Conservation (phyloP, 176 grass and related monocot species). For the Triticum aestivum region DNA sequence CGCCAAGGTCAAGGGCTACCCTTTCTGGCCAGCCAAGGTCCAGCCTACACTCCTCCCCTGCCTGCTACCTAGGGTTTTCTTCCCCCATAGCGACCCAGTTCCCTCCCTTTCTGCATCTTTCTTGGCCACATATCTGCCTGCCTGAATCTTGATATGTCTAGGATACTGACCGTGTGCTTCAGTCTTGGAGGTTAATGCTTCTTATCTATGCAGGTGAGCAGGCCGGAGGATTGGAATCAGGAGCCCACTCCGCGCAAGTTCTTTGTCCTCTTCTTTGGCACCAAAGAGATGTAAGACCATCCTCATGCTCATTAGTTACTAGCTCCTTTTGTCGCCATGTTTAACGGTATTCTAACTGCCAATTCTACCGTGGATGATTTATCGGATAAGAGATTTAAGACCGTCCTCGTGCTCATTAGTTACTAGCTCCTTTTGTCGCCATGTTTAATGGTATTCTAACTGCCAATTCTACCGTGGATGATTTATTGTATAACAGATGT, state of each 20-base stretch:
- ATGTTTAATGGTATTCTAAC: background rate
- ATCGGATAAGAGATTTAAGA: no score
- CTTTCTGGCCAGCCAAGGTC: slow-evolving; percentile 91
- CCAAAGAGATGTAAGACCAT: slow-evolving; percentile 76
- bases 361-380: background rate
- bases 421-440: background rate
- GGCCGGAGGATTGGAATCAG: slow-evolving; percentile 60
- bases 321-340: background rate
- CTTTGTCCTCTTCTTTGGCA: slow-evolving; percentile 94
- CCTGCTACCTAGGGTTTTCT: slow-evolving; percentile 28
- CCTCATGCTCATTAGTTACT: background rate
- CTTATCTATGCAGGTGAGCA: slow-evolving; percentile 70
- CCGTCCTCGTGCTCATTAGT: background rate
- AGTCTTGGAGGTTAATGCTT: background rate
- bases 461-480: background rate
- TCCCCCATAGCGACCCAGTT: background rate
- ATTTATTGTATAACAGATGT: no score
- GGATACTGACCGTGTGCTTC: background rate
- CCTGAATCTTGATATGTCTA: background rate
- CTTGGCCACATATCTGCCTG: background rate
- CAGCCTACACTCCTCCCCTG: background rate
- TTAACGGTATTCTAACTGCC: background rate
- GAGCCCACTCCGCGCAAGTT: slow-evolving; percentile 59
- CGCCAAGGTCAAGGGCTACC: slow-evolving; percentile 98
- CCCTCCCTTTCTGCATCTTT: background rate